Base-by-base conservation (phyloP, 345 rosid genomes). In the Salix koriyanagi region DNA sequence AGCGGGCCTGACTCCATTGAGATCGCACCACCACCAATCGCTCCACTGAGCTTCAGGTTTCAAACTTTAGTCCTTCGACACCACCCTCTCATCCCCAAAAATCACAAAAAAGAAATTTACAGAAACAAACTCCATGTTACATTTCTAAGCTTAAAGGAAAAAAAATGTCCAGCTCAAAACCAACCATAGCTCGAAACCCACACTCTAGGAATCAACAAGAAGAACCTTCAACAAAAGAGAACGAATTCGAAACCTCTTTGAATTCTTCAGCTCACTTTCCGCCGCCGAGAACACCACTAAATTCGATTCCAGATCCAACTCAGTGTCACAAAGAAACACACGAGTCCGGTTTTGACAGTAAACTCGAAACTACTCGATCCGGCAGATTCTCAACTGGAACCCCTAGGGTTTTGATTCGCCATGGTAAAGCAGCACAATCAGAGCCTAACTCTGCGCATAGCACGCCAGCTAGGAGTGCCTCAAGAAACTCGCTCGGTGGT, bases 391-490 rank as follows among this genome's bases (percentile, higher is more conserved):
- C 71, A 18, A 66, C 72, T 21, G 39, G 65, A 41, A 32, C 71
- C 65, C 87, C 91, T n/a, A 89, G 77, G 86, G 69, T 69, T 67
- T 80, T 74, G 26, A 69, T 23, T 74, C 92, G 89, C 41, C 85
- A 84, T 28, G 91, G 85, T 2, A 91, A 85, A 83, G 64, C 79
- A 81, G 67, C 80, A 41, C 83, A 86, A 41, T 84, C 89, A 5
- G 98, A 92, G 86, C 88, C 91, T 1, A 87, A 81, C 84, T 91
- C 96, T 30, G 87, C 87, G 1, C 94, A 89, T 78, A 94, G 87
- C 83, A 90, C 92, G 19, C 97, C 94, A 0, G 88, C 90, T 34
- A 90, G 91, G 89, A 85, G 77, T 52, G 77, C 85, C 70, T 81
- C 91, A 21, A 86, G 93, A 79, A 80, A 83, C 73, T 88, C 95